A percentile compares a stretch with the other conserved stretches of the same genome.
Evolutionary conservation across 305 asterid genomes (phyloP).

Genomic region (Fraxinus platypoda): DNA sequence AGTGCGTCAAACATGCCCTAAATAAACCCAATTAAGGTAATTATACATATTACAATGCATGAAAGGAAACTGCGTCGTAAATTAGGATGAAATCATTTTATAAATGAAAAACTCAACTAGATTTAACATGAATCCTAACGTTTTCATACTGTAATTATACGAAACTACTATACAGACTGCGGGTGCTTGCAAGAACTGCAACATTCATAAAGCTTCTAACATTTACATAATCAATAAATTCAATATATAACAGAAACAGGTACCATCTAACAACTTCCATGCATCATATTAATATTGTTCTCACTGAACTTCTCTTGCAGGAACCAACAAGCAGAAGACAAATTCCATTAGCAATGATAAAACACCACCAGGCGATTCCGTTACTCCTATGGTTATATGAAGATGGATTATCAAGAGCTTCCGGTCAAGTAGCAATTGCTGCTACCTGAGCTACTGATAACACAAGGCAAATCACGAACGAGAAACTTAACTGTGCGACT

Average conservation of each 20-base stretch:
- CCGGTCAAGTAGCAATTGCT: background rate
- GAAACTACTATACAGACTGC: background rate
- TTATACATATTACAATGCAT: too few species aligned
- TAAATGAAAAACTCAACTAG: too few species aligned
- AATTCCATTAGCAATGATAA: background rate
- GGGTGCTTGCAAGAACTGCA: background rate
- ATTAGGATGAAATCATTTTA: too few species aligned
- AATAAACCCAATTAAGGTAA: too few species aligned
- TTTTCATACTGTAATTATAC: background rate
- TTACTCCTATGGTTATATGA: background rate
- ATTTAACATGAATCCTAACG: background rate
- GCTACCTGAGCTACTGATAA: background rate
- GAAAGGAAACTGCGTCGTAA: too few species aligned
- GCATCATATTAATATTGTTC: background rate
- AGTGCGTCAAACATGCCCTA: background rate
- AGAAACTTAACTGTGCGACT: constrained; percentile 27
- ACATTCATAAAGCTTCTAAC: background rate
- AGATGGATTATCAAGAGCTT: background rate
- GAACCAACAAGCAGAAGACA: background rate
- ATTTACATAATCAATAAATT: background rate
- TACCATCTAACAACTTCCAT: background rate
- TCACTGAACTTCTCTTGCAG: background rate
- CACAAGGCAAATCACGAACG: constrained; percentile 20
- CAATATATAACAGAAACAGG: background rate
- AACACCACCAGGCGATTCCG: background rate